A percentile compares a stretch with the other conserved stretches of the same genome.
These are phyloP conservation scores for Spergularia bocconei DNA, from an alignment of 148 eudicot species.

Conservation along the genomic window DNA sequence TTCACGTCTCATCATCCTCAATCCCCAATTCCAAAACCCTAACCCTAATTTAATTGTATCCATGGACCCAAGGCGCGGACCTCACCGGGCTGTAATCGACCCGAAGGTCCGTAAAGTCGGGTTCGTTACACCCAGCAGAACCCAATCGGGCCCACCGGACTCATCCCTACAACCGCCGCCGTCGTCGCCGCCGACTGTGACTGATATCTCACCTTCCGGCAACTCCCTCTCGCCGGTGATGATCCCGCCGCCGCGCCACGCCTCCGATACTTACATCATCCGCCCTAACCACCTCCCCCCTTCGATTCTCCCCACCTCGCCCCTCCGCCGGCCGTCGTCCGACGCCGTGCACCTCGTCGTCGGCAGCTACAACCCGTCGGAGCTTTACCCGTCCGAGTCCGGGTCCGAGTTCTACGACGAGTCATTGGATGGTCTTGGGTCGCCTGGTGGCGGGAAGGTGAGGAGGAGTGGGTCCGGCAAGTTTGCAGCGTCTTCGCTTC, in stretches of 20 bases:
- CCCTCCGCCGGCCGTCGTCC: slow-evolving; percentile 26
- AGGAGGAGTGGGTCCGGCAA: slow-evolving; percentile 39
- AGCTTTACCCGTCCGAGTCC: slow-evolving; percentile 39
- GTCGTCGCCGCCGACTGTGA: slow-evolving; percentile 35
- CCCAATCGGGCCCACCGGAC: slow-evolving; percentile 44
- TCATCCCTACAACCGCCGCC: slow-evolving; percentile 39
- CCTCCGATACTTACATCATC: slow-evolving; percentile 43
- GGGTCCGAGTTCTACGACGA: slow-evolving; percentile 33
- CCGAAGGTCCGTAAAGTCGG: slow-evolving; percentile 91
- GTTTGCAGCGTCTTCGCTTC: slow-evolving; percentile 61
- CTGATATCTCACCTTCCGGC: slow-evolving; percentile 44
- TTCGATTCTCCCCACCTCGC: slow-evolving; percentile 23
- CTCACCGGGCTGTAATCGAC: slow-evolving; percentile 67
- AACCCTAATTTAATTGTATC: slow-evolving; percentile 9
- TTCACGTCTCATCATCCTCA: background rate
- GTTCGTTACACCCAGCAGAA: slow-evolving; percentile 68
- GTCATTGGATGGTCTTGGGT: slow-evolving; percentile 23
- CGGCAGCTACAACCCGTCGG: slow-evolving; percentile 74
- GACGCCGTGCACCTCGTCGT: slow-evolving; percentile 34
- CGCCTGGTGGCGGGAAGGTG: slow-evolving; percentile 12
- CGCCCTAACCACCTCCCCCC: slow-evolving; percentile 27
- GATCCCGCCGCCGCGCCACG: slow-evolving; percentile 83
- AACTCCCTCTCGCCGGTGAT: slow-evolving; percentile 82
- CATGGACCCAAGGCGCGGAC: slow-evolving; percentile 78
- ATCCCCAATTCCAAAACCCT: slow-evolving; percentile 28